Conservation (phyloP, 2,329 filamentous ascomycete genomes). For the Penicillium crustosum region DNA sequence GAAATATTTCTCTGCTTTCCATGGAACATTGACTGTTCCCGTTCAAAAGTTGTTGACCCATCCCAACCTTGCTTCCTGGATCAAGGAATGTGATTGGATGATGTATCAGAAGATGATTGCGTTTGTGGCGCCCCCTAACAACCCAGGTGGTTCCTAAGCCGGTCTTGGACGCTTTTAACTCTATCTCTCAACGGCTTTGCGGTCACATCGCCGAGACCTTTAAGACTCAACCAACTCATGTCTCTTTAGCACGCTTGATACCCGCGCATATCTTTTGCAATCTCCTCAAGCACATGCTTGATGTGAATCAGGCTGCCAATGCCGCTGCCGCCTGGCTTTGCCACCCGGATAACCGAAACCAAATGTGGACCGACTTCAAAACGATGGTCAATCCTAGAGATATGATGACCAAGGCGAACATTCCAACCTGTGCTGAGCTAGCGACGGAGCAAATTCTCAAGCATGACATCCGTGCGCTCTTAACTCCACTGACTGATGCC, state of each 20-base stretch:
- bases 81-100: constrained; percentile 90
- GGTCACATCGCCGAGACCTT: constrained; percentile 82
- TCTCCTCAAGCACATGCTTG: constrained; percentile 79
- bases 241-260: constrained; percentile 80
- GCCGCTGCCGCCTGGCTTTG: constrained; percentile 91
- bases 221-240: constrained; percentile 78
- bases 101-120: constrained; percentile 97
- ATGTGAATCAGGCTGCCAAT: constrained; percentile 91
- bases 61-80: constrained; percentile 81
- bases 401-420: constrained; percentile 43
- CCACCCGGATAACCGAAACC: constrained; percentile 82
- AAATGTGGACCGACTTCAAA: constrained; percentile 88
- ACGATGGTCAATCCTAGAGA: constrained; percentile 42
- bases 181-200: constrained; percentile 79
- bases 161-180: constrained; percentile 82
- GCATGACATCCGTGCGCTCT: constrained; percentile 45
- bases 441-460: constrained; percentile 43
- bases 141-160: constrained; percentile 87
- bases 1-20: constrained; percentile 89
- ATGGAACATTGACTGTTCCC: constrained; percentile 93
- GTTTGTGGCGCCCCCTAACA: constrained; percentile 82
- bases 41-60: constrained; percentile 90
- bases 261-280: constrained; percentile 87
- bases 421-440: constrained; percentile 40
- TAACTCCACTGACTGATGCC: constrained; percentile 41